These are phyloP conservation scores for Setomelanomma holmii DNA, from an alignment of 2,329 filamentous ascomycete species.

Conservation along the genomic window DNA sequence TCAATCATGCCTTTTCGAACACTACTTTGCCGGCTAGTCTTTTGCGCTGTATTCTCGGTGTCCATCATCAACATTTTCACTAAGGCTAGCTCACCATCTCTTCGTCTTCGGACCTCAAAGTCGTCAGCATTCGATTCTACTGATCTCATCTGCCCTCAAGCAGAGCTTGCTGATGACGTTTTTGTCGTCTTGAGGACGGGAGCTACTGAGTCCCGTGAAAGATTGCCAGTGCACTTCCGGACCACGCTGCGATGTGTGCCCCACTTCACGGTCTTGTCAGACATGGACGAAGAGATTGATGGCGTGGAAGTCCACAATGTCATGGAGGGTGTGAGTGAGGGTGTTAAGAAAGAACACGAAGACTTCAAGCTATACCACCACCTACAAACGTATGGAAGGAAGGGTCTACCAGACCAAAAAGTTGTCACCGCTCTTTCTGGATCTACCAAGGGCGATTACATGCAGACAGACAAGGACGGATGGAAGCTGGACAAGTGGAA, in stretches of 20 bases:
- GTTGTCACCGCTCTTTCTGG: slow-evolving; percentile 41
- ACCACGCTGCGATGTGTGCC: slow-evolving; percentile 65
- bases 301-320: slow-evolving; percentile 56
- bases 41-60: slow-evolving; percentile 43
- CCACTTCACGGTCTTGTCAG: slow-evolving; percentile 64
- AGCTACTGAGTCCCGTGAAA: slow-evolving; percentile 64
- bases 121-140: slow-evolving; percentile 21
- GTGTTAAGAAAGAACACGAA: slow-evolving; percentile 49
- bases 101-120: slow-evolving; percentile 36
- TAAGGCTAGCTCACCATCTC: slow-evolving; percentile 33
- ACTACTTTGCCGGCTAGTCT: slow-evolving; percentile 42
- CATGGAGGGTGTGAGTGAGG: slow-evolving; percentile 54
- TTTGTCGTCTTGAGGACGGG: slow-evolving; percentile 67
- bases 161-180: slow-evolving; percentile 56
- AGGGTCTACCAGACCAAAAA: slow-evolving; percentile 45
- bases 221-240: slow-evolving; percentile 64
- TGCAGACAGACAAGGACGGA: slow-evolving; percentile 48
- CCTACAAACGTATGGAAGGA: slow-evolving; percentile 54
- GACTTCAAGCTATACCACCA: slow-evolving; percentile 63
- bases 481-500: slow-evolving; percentile 68
- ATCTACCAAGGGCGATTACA: slow-evolving; percentile 43
- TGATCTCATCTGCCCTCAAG: slow-evolving; percentile 39
- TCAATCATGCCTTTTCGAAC: slow-evolving; percentile 39
- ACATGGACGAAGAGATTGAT: slow-evolving; percentile 63
- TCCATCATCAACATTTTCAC: slow-evolving; percentile 46